Evolutionary conservation across 257 asterid genomes (phyloP), one percentile per base, ranked within the genome.

Genomic region (Ehretia macrophylla): DNA sequence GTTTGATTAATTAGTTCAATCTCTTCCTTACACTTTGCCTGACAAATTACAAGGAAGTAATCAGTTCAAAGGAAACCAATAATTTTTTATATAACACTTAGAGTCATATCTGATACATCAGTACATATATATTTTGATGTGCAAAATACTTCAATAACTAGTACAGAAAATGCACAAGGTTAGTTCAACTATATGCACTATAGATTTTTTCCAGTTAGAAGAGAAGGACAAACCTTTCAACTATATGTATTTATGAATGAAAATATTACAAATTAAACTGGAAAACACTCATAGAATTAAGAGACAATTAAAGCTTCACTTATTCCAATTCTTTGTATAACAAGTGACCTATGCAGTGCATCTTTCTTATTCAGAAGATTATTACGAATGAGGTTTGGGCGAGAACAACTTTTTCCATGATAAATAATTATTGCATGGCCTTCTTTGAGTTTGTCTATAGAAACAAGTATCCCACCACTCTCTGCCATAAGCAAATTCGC

Each of bases 91-190:
- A 27, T 6, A 27, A 1, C 35, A 27, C 6, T 27, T 27, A 27
- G 35, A 27, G 35, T 27, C 35, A 27, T 3, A 27, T 27, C 35
- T 6, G 35, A 27, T 6, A 27, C 35, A 27, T 27, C 35, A 27
- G 35, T 6, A 27, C 3, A 27, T 27, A 27, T 27, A 27, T 27
- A 27, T 27, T 27, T 27, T 84, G 88, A 38, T 63, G 58, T 51
- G 96, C 95, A 65, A 83, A 91, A 73, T 80, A 88, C 87, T 78
- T 91, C 80, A 91, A 39, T 4, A 96, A 92, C 98, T 86, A 62
- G 61, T 32, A 62, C 38, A 40, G 51, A 58, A 16, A 51, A 63
- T 44, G 64, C 23, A 23, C 32, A 56, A 14, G 14, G 23, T 59
- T 54, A 67, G 72, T 32, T 40, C 16, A 42, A 42, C 6, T 27